Evolutionary conservation across 768 basidiomycete genomes (phyloP), one percentile per base, ranked within the genome.

Genomic region (Lactarius vividus): DNA sequence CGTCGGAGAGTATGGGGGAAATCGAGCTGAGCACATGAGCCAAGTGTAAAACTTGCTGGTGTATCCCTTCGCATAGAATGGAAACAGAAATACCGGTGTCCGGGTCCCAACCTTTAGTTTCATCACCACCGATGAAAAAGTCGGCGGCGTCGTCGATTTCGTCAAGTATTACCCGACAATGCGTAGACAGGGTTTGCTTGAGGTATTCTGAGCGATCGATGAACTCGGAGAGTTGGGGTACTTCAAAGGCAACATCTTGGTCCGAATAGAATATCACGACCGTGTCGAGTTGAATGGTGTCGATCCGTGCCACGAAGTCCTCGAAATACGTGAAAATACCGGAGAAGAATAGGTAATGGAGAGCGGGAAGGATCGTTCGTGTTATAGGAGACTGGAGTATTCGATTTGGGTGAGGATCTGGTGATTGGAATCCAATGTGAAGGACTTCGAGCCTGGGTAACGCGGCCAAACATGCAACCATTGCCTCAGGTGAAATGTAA

Each of bases 291-390:
- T 11, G 20, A 37, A 56, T 56, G 2, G 23, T 2, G 29, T 40
- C 29, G 2, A 62, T 39, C 40, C 39, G 53, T 1, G 55, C 42
- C 37, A 42, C 37, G 5, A 66, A 23, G n/a, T 8, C n/a, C 29
- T 66, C 60, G 2, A 62, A 28, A 42, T 66, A 61, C 26, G 53
- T 56, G 39, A n/a, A 31, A n/a, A 23, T 10, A 3, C 60, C 60
- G 1, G 18, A 23, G 35, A 66, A 57, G 2, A 2, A 11, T 3
- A 66, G 5, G 6, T 13, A 0, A 5, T 1, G 7, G 55, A 65
- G 59, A n/a, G 35, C 23, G 4, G 40, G 28, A 44, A 65, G 29
- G 8, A 15, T 33, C 3, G 16, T 13, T 1, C n/a, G 35, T 29
- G 20, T n/a, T 23, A 16, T 7, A 10, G 15, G 8, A 35, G 42